A percentile compares a stretch with the other conserved stretches of the same genome.
Conservation (phyloP, 164 flowering plant genomes). For the Chimonanthus praecox region DNA sequence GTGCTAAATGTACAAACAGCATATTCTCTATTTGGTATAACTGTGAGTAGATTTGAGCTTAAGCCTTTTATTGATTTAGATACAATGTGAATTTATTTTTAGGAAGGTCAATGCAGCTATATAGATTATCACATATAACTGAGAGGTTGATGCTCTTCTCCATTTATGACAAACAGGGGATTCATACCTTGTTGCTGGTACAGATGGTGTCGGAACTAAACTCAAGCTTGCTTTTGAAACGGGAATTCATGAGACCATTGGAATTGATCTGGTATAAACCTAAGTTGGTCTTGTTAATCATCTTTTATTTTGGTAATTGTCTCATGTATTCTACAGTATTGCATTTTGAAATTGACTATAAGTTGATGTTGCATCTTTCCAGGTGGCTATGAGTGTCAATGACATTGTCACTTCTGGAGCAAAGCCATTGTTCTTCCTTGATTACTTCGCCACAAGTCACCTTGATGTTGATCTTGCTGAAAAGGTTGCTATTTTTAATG, state of each 20-base stretch:
- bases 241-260: constrained; percentile 92
- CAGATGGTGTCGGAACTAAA: constrained; percentile 99
- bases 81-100: no score
- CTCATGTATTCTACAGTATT: not conserved
- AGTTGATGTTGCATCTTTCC: constrained; percentile 5
- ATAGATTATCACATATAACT: no score
- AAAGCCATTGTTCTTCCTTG: constrained; percentile 89
- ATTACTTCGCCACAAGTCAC: constrained; percentile 91
- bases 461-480: constrained; percentile 99
- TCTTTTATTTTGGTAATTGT: no score
- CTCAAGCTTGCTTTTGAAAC: constrained; percentile 98
- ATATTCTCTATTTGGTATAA: no score
- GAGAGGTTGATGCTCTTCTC: no score
- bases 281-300: not conserved
- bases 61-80: no score
- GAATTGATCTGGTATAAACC: constrained; percentile 80
- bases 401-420: constrained; percentile 98
- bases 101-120: no score
- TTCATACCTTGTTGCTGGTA: constrained; percentile 95
- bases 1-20: no score
- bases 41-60: no score
- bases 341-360: not conserved
- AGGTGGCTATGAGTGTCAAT: constrained; percentile 99
- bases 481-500: constrained; percentile 39
- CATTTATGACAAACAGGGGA: constrained; percentile 56